Evolutionary conservation across 768 basidiomycete genomes (phyloP).

Genomic region (Leccinum imitatum): DNA sequence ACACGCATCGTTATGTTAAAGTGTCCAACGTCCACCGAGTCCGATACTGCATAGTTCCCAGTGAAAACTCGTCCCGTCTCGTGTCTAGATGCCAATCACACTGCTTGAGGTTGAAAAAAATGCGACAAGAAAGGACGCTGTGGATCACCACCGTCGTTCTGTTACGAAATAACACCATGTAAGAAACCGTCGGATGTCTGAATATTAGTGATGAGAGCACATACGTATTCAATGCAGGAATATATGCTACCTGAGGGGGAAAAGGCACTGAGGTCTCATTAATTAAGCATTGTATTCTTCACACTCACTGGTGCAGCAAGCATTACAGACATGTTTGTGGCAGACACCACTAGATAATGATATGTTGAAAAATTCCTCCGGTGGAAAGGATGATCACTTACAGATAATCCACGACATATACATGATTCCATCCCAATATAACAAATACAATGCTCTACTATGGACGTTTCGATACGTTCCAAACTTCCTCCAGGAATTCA

Average conservation of each 20-base stretch:
- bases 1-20: not conserved
- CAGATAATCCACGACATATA: constrained; percentile 29
- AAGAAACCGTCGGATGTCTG: not conserved
- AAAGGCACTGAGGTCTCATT: not conserved
- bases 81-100: constrained; percentile 8
- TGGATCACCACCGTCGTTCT: constrained; percentile 30
- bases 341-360: constrained; percentile 12
- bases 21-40: not conserved
- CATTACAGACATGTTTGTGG: constrained; percentile 15
- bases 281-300: not conserved
- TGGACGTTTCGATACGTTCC: constrained; percentile 18
- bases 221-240: constrained; percentile 23
- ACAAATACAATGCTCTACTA: constrained; percentile 18
- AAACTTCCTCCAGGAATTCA: constrained; percentile 27
- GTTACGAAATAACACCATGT: not conserved
- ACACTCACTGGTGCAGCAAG: constrained; percentile 21
- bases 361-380: not conserved
- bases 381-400: not conserved
- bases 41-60: constrained; percentile 9
- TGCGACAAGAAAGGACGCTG: constrained; percentile 21
- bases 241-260: constrained; percentile 11
- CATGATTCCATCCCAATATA: constrained; percentile 30
- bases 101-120: constrained; percentile 12
- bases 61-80: not conserved
- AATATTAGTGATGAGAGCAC: constrained; percentile 3